Percentiles rank a stretch among this genome's conserved stretches.
Evolutionary conservation across 1,284 basidiomycete genomes (phyloP).

Genomic region (Fomes fomentarius): DNA sequence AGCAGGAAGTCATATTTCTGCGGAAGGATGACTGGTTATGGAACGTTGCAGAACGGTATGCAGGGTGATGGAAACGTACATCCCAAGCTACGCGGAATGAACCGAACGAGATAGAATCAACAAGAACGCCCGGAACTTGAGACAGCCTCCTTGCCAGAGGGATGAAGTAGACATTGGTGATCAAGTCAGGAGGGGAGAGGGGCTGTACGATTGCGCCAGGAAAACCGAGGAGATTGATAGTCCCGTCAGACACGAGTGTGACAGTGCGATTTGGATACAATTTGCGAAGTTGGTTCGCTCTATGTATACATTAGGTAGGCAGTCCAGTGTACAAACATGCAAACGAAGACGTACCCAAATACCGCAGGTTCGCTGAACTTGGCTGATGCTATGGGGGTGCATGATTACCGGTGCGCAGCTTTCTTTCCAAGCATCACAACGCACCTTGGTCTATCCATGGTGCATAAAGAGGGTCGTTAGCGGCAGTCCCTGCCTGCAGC

Average conservation of each 20-base stretch:
- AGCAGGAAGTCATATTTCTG: constrained; percentile 53
- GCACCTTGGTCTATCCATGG: constrained; percentile 60
- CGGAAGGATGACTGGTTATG: neutral
- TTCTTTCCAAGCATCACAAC: constrained; percentile 16
- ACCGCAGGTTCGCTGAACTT: constrained; percentile 47
- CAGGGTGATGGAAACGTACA: constrained; percentile 39
- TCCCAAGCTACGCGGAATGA: constrained; percentile 62
- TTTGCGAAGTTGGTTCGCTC: constrained; percentile 55
- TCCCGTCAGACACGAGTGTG: constrained; percentile 51
- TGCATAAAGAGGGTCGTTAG: constrained; percentile 41
- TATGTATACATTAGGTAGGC: constrained; percentile 27
- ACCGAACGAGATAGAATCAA: constrained; percentile 55
- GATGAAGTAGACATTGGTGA: constrained; percentile 52
- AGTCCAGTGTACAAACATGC: neutral
- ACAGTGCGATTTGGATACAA: constrained; percentile 66
- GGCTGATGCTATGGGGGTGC: constrained; percentile 52
- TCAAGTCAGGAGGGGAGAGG: constrained; percentile 48
- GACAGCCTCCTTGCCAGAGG: constrained; percentile 50
- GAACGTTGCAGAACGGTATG: neutral
- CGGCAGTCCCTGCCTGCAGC: constrained; percentile 1
- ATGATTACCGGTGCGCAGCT: too few relatives aligned
- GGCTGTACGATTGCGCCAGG: constrained; percentile 53
- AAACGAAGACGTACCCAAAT: constrained; percentile 43
- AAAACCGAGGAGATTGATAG: constrained; percentile 51
- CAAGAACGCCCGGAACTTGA: constrained; percentile 51